Evolutionary conservation across 495 filamentous ascomycete species (phyloP), one percentile per base, ranked within the genome.

Genomic region (Pyronema domesticum): DNA sequence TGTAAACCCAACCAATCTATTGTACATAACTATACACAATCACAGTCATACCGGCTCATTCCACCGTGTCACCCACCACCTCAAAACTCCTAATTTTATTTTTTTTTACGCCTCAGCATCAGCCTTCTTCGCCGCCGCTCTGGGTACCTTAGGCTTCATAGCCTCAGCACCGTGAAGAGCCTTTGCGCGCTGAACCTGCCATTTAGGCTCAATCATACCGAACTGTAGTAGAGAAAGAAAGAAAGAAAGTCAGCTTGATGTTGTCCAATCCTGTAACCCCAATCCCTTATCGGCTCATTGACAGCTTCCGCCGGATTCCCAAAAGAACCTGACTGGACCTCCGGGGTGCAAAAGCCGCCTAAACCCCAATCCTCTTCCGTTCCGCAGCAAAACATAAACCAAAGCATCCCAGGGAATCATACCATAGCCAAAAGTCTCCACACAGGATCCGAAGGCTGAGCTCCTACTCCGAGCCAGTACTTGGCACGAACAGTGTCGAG

Each of bases 391-490:
- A n/a, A 17, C 19, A 3, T 9, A 36, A 4, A 8, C 23, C 23
- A 30, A 30, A 30, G 1, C 2, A 30, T 30, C n/a, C n/a, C n/a
- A 30, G 30, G 13, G 18, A 23, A 9, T 70, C 83, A 48, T 73
- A 95, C 91, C 84, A 95, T 79, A 50, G 73, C 72, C 68, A 98
- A 68, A 60, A 98, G 64, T 70, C 87, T 74, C 91, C 87, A 93
- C 30, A 81, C 83, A 3, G 83, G 76, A 59, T 95, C 85, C 59
- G 80, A 88, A 30, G 91, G 89, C 70, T 98, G 91, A 39, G 91
- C 91, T 3, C 91, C 91, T 8, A 95, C 89, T 66, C 91, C 91
- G 11, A 98, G 72, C 91, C 91, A 98, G 71, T 98, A 98, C 68
- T 83, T 81, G 51, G 89, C 83, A 46, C 91, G 74, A 51, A 76